phyloP scores from a whole-genome alignment of 371 early-diverging fungal species.

The Dichotomocladium elegans region DNA sequence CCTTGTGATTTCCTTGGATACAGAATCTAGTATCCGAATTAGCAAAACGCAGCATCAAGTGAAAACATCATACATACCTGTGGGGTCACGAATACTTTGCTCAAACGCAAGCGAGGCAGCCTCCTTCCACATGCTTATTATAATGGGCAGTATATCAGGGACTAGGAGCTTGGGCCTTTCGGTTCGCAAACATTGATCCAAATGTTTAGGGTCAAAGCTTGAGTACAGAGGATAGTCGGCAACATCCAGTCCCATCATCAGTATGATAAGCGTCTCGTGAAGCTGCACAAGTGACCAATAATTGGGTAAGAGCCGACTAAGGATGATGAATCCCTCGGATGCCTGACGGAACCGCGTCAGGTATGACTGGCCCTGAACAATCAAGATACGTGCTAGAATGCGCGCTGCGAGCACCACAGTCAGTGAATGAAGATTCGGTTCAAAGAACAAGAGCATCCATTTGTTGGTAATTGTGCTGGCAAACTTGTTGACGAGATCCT shows the following conservation, averaged over 20 bases:
- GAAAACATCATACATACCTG: neutral
- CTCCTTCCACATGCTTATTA: slow-evolving; percentile 28
- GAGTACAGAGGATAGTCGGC: slow-evolving; percentile 44
- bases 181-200: slow-evolving; percentile 6
- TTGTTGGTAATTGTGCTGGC: slow-evolving; percentile 62
- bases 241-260: slow-evolving; percentile 62
- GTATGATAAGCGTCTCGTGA: slow-evolving; percentile 52
- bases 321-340: slow-evolving; percentile 61
- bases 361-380: slow-evolving; percentile 50
- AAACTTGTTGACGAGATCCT: slow-evolving; percentile 51
- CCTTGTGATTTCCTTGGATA: neutral
- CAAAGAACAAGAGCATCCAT: slow-evolving; percentile 71
- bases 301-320: slow-evolving; percentile 50
- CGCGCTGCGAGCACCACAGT: slow-evolving; percentile 59
- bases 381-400: slow-evolving; percentile 53
- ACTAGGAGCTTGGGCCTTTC: slow-evolving; percentile 9
- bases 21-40: neutral
- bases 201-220: slow-evolving; percentile 42
- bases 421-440: slow-evolving; percentile 48
- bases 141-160: slow-evolving; percentile 32
- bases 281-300: slow-evolving; percentile 64
- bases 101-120: neutral
- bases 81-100: neutral
- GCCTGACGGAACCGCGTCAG: slow-evolving; percentile 50
- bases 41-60: neutral